Conservation (phyloP, 345 rosid genomes). For the Salix brachista region DNA sequence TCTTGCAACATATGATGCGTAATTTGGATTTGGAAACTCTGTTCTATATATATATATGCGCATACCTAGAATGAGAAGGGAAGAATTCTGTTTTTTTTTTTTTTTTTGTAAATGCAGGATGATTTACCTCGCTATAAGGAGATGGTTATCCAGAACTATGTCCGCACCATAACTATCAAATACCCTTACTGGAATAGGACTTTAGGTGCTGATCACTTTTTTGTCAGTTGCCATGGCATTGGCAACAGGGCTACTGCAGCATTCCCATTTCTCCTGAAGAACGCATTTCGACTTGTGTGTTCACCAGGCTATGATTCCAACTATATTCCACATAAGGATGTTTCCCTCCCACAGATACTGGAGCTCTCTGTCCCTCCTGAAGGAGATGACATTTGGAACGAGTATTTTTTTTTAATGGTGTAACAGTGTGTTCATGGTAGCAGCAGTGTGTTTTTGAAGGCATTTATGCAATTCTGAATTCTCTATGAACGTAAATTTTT, state of each 20-base stretch:
- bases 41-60: too few relatives aligned
- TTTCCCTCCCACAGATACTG: slow-evolving; percentile 90
- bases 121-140: neutral
- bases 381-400: slow-evolving; percentile 72
- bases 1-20: neutral
- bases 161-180: slow-evolving; percentile 61
- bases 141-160: slow-evolving; percentile 55
- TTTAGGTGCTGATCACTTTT: slow-evolving; percentile 94
- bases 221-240: slow-evolving; percentile 93
- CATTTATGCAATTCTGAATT: neutral
- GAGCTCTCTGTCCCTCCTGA: slow-evolving; percentile 95
- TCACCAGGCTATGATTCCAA: slow-evolving; percentile 94
- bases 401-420: slow-evolving; percentile 34
- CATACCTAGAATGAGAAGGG: too few relatives aligned
- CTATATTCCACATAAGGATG: slow-evolving; percentile 94
- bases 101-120: neutral
- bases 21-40: neutral
- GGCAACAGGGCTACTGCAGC: slow-evolving; percentile 95
- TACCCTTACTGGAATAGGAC: slow-evolving; percentile 97
- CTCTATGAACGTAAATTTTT: neutral
- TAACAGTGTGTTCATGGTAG: too few relatives aligned
- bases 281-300: slow-evolving; percentile 88
- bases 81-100: neutral
- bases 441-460: neutral
- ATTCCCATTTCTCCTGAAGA: slow-evolving; percentile 69